These are phyloP conservation scores for Trichosporon asahii DNA, from an alignment of 1,284 basidiomycete species.

Conservation along the genomic window DNA sequence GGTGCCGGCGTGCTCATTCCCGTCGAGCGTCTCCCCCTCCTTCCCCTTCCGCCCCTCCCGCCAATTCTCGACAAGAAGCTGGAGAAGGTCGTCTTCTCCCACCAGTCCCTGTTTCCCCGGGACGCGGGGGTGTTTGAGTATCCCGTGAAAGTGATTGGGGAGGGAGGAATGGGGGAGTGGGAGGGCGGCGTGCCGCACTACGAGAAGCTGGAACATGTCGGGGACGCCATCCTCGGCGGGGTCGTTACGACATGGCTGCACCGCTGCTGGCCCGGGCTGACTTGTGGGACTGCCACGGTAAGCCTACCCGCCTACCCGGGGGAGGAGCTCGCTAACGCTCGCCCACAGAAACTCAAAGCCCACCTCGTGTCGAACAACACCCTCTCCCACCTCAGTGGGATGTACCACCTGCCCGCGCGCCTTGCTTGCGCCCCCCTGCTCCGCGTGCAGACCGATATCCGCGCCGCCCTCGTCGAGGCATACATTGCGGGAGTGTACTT, in stretches of 20 bases:
- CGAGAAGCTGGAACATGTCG: conserved; percentile 50
- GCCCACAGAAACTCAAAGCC: conserved; percentile 46
- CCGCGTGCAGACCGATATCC: conserved; percentile 41
- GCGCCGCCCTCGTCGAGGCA: conserved; percentile 47
- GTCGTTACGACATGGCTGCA: conserved; percentile 49
- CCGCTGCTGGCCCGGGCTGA: conserved; percentile 38
- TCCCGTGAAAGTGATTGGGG: conserved; percentile 16
- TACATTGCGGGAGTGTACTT: conserved; percentile 48
- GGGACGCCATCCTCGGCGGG: conserved; percentile 46
- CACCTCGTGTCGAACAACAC: conserved; percentile 48
- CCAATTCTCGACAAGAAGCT: conserved; percentile 33
- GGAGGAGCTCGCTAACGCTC: neutral
- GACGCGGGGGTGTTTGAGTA: conserved; percentile 39
- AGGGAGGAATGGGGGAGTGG: conserved; percentile 12
- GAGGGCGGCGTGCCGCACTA: conserved; percentile 29
- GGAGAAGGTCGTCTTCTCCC: conserved; percentile 40
- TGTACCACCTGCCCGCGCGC: conserved; percentile 43
- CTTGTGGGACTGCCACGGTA: conserved; percentile 45
- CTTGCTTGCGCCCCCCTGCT: conserved; percentile 38
- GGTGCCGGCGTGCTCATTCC: conserved; percentile 32
- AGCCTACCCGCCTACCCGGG: conserved; percentile 18
- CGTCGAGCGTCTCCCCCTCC: conserved; percentile 42
- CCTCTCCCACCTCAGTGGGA: conserved; percentile 42
- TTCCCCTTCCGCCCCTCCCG: conserved; percentile 41
- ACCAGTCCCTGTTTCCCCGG: conserved; percentile 34